phyloP scores from a whole-genome alignment of 2,329 filamentous ascomycete species.

The Nigrospora oryzae region DNA sequence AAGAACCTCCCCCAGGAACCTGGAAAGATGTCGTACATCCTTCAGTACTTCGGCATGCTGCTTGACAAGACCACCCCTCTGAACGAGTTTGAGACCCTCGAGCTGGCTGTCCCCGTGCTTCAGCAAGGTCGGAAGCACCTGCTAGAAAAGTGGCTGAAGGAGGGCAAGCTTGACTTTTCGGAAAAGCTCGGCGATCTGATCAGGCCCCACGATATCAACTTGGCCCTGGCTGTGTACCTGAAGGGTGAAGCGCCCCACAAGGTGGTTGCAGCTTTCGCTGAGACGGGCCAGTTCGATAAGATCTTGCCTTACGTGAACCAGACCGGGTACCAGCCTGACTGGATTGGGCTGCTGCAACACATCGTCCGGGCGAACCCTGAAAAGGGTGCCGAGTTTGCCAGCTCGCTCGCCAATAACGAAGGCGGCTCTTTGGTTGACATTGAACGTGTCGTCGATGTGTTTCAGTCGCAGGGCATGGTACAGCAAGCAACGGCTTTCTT shows the following conservation, averaged over 20 bases:
- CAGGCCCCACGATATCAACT: constrained; percentile 76
- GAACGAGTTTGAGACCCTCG: constrained; percentile 89
- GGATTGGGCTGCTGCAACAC: constrained; percentile 83
- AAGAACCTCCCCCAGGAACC: constrained; percentile 75
- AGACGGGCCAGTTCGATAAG: constrained; percentile 94
- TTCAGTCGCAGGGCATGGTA: constrained; percentile 96
- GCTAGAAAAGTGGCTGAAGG: constrained; percentile 95
- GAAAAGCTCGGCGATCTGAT: constrained; percentile 95
- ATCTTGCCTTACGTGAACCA: constrained; percentile 87
- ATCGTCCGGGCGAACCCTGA: constrained; percentile 87
- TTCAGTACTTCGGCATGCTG: constrained; percentile 97
- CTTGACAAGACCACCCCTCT: constrained; percentile 81
- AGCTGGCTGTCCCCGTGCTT: constrained; percentile 86
- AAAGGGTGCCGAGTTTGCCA: constrained; percentile 90
- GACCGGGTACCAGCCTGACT: constrained; percentile 88
- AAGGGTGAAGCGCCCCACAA: constrained; percentile 88
- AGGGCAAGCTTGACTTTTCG: constrained; percentile 91
- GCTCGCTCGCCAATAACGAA: constrained; percentile 83
- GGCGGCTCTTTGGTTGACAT: constrained; percentile 82
- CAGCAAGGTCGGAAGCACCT: constrained; percentile 91
- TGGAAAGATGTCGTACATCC: constrained; percentile 84
- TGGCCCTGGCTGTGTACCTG: constrained; percentile 83
- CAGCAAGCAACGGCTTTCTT: constrained; percentile 98
- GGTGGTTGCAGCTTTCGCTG: constrained; percentile 88
- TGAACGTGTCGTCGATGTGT: constrained; percentile 92